A percentile compares a stretch with the other conserved stretches of the same genome.
Evolutionary conservation across 2,329 filamentous ascomycete species (phyloP).

Genomic region (Fusarium continuum): DNA sequence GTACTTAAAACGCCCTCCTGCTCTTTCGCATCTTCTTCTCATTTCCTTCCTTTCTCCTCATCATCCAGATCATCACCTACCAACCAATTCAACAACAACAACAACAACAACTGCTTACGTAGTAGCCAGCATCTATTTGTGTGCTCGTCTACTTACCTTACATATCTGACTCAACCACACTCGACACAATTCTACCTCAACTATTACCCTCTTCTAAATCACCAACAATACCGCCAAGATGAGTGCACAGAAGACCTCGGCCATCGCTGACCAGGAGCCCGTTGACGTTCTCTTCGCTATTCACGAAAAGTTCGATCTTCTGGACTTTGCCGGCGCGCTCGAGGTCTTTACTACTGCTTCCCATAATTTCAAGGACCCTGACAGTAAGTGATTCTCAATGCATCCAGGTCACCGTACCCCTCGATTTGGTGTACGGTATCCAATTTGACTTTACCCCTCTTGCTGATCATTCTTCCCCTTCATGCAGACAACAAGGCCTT

Average conservation of each 20-base stretch:
- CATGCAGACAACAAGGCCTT: slow-evolving; percentile 64
- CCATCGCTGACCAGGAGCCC: slow-evolving; percentile 65
- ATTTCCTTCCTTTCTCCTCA: slow-evolving; percentile 39
- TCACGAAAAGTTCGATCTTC: slow-evolving; percentile 66
- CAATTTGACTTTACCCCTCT: slow-evolving; percentile 32
- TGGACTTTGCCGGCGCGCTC: slow-evolving; percentile 66
- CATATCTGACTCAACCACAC: slow-evolving; percentile 20
- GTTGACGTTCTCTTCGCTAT: slow-evolving; percentile 69
- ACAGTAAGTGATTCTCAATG: slow-evolving; percentile 52
- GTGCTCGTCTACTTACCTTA: slow-evolving; percentile 30
- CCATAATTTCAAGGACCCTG: slow-evolving; percentile 62
- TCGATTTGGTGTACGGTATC: slow-evolving; percentile 3
- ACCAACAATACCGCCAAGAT: slow-evolving; percentile 56
- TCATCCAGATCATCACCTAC: slow-evolving; percentile 33
- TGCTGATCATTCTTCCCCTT: slow-evolving; percentile 36
- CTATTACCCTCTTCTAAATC: slow-evolving; percentile 35
- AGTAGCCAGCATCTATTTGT: slow-evolving; percentile 24
- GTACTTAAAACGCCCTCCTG: slow-evolving; percentile 40
- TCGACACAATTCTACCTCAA: slow-evolving; percentile 29
- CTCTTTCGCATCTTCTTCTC: slow-evolving; percentile 34
- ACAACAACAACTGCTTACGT: slow-evolving; percentile 1
- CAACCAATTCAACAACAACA: slow-evolving; percentile 37
- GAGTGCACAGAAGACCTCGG: slow-evolving; percentile 66
- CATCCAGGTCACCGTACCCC: neutral
- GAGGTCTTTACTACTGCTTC: slow-evolving; percentile 61